These are phyloP conservation scores for Trypanosoma rangeli DNA, from an alignment of 208 protist genomes.

Conservation along the genomic window DNA sequence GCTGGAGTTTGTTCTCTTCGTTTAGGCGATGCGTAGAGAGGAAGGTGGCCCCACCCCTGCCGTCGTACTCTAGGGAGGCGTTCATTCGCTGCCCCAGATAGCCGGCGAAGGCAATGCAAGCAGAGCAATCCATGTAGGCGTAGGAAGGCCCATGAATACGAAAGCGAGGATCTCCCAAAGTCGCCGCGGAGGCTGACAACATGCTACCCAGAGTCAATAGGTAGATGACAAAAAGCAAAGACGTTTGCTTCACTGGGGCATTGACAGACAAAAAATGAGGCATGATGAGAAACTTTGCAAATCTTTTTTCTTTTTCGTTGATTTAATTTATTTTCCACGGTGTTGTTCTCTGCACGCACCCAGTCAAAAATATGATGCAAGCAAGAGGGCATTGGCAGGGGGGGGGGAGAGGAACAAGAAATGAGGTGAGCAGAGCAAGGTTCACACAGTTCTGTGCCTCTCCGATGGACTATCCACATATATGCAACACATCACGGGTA, in stretches of 20 bases:
- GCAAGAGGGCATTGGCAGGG: neutral
- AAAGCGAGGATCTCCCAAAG: constrained; percentile 14
- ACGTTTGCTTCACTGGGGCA: neutral
- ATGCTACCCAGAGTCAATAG: neutral
- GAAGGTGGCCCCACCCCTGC: constrained; percentile 30
- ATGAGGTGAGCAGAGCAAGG: neutral
- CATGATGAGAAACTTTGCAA: neutral
- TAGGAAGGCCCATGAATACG: constrained; percentile 37
- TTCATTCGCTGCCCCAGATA: constrained; percentile 64
- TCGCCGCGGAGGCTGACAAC: neutral
- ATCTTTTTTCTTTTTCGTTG: neutral
- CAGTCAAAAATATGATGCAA: neutral
- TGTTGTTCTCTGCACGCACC: neutral
- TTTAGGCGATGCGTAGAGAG: constrained; percentile 51
- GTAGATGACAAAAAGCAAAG: constrained; percentile 5
- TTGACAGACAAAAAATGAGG: neutral
- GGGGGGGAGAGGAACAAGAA: neutral
- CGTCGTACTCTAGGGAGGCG: constrained; percentile 43
- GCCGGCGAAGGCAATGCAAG: constrained; percentile 64
- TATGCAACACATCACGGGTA: neutral
- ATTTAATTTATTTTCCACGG: neutral
- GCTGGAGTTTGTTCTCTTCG: constrained; percentile 37
- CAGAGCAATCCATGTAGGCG: constrained; percentile 79
- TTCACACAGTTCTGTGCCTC: neutral
- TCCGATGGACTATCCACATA: neutral